These are phyloP conservation scores for Saturnispora zaruensis DNA, from an alignment of 805 yeast species.

Conservation along the genomic window DNA sequence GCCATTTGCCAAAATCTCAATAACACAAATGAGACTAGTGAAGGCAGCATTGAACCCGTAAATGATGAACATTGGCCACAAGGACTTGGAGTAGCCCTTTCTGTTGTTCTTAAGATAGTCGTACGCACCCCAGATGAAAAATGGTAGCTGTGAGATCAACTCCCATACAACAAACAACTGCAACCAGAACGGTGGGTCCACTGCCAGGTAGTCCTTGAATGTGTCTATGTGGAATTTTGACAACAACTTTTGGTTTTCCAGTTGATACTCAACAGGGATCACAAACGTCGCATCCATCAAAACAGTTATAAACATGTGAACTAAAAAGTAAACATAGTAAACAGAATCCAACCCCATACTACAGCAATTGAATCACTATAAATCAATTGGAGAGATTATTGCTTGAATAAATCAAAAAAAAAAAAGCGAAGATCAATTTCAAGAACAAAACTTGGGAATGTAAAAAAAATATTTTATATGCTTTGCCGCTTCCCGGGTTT, in stretches of 20 bases:
- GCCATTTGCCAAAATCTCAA: slow-evolving; percentile 33
- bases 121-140: slow-evolving; percentile 47
- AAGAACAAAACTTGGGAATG: slow-evolving; percentile 16
- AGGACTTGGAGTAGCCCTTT: slow-evolving; percentile 17
- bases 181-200: slow-evolving; percentile 58
- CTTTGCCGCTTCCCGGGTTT: slow-evolving; percentile 78
- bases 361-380: background rate
- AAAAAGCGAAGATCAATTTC: no score
- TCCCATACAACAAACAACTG: slow-evolving; percentile 64
- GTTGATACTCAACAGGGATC: slow-evolving; percentile 44
- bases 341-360: slow-evolving; percentile 16
- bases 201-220: slow-evolving; percentile 63
- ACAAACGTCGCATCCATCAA: slow-evolving; percentile 68
- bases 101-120: slow-evolving; percentile 16
- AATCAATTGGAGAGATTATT: no score
- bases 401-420: no score
- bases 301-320: slow-evolving; percentile 71
- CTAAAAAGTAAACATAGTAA: slow-evolving; percentile 28
- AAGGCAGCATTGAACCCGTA: slow-evolving; percentile 81
- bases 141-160: slow-evolving; percentile 68
- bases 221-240: slow-evolving; percentile 49
- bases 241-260: slow-evolving; percentile 40
- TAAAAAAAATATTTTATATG: slow-evolving; percentile 1
- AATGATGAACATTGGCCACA: slow-evolving; percentile 32
- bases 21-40: slow-evolving; percentile 68